Conservation (phyloP, 495 filamentous ascomycete species). For the Apiosordaria backusii region DNA sequence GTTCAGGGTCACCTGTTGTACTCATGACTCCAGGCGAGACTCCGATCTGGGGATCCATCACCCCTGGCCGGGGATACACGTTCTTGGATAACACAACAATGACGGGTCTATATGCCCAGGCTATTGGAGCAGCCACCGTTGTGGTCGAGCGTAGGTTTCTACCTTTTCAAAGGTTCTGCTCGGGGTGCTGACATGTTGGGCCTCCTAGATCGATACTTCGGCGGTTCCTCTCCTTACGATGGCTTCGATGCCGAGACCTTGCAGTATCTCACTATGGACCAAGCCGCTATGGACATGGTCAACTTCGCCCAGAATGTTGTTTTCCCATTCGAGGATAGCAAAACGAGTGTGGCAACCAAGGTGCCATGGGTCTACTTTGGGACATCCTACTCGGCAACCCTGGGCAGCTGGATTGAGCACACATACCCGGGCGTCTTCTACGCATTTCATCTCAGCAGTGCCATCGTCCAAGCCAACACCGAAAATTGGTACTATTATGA, state of each 20-base stretch:
- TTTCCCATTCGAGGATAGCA: slow-evolving; percentile 53
- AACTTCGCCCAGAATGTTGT: slow-evolving; percentile 59
- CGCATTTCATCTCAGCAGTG: slow-evolving; percentile 62
- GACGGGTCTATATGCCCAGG: slow-evolving; percentile 49
- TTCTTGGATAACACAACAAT: slow-evolving; percentile 52
- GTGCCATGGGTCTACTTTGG: slow-evolving; percentile 62
- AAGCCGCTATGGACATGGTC: slow-evolving; percentile 57
- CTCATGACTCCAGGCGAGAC: slow-evolving; percentile 57
- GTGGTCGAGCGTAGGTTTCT: slow-evolving; percentile 51
- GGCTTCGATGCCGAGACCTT: slow-evolving; percentile 54
- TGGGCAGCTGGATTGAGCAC: slow-evolving; percentile 59
- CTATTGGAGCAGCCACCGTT: slow-evolving; percentile 54
- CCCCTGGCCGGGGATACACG: slow-evolving; percentile 24
- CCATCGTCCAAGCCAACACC: slow-evolving; percentile 56
- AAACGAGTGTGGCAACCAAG: slow-evolving; percentile 50
- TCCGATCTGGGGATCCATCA: slow-evolving; percentile 42
- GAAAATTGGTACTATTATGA: slow-evolving; percentile 66
- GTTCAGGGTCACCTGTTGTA: slow-evolving; percentile 35
- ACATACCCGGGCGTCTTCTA: slow-evolving; percentile 62
- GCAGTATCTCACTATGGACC: slow-evolving; percentile 57
- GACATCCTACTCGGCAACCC: slow-evolving; percentile 60
- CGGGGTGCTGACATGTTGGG: not conserved
- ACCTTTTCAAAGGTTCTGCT: not conserved
- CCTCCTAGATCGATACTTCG: slow-evolving; percentile 54
- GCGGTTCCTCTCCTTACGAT: slow-evolving; percentile 56